Base-by-base conservation (phyloP, 148 eudicot species). In the Gaultheria prostrata region DNA sequence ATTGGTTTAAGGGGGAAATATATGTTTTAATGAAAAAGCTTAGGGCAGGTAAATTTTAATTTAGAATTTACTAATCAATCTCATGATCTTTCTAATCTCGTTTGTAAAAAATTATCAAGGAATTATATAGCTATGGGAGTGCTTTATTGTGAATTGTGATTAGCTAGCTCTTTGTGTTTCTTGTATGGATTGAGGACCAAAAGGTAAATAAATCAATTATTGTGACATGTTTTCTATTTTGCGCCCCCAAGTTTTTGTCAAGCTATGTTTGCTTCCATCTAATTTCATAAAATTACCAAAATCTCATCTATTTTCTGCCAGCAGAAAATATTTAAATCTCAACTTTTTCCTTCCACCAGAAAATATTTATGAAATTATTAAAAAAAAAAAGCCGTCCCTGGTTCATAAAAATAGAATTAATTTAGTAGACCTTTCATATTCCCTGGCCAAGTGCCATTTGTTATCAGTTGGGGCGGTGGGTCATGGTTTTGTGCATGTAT, bases 1-100 rank as follows among this genome's bases (percentile, higher is more conserved):
- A 49, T 83, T 33, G 80, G 84, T 81, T 76, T 77, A 77, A 84
- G 89, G 84, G 84, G 63, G 80, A 79, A 56, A 79, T 79, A 79
- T 65, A 65, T 65, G 46, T 0, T 78, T 56, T 70, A 79, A 69
- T 82, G 71, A 49, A 70, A 70, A 53, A n/a, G 33, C 0, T 30
- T 76, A 61, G 63, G 49, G 45, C 15, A 35, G 12, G 18, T 77
- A 21, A 63, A 76, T 82, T 72, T 77, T 45, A 77, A 77, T 67
- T 56, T 72, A 26, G 71, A 20, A 57, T 14, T 74, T 50, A 17
- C 70, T 73, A 73, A 79, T 80, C 67, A 20, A 32, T 71, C 65
- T 70, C 78, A 46, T 51, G 49, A 46, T 49, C 63, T 81, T 70
- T 81, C 63, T 81, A 28, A 32, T 73, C 45, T 53, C 77, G 70